phyloP scores from a whole-genome alignment of 2,329 filamentous ascomycete species.

The Neoscytalidium dimidiatum region DNA sequence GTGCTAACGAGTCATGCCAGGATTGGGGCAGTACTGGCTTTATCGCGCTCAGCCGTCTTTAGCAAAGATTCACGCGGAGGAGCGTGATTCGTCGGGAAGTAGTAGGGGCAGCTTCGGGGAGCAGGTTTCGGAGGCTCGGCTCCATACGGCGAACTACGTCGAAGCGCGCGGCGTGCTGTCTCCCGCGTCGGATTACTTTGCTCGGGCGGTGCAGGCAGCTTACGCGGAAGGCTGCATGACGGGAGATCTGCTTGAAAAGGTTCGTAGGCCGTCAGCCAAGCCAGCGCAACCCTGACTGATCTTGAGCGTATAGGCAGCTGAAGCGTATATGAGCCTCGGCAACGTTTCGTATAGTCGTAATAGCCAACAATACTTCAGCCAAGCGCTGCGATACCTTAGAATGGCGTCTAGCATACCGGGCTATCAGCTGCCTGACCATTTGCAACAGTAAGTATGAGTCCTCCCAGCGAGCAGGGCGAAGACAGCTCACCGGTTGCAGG shows the following conservation, averaged over 20 bases:
- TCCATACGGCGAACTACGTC: slow-evolving; percentile 48
- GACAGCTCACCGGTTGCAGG: slow-evolving; percentile 26
- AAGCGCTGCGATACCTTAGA: slow-evolving; percentile 50
- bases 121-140: slow-evolving; percentile 28
- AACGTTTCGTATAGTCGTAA: slow-evolving; percentile 49
- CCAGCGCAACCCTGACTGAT: slow-evolving; percentile 8
- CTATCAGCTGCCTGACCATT: slow-evolving; percentile 46
- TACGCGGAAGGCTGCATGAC: slow-evolving; percentile 38
- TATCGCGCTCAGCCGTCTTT: slow-evolving; percentile 53
- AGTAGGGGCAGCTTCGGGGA: slow-evolving; percentile 33
- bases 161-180: slow-evolving; percentile 54
- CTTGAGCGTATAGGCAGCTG: slow-evolving; percentile 44
- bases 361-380: slow-evolving; percentile 48
- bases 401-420: slow-evolving; percentile 44
- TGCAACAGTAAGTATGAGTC: slow-evolving; percentile 46
- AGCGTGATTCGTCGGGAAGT: slow-evolving; percentile 39
- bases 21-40: slow-evolving; percentile 55
- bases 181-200: slow-evolving; percentile 55
- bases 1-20: slow-evolving; percentile 46
- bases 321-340: slow-evolving; percentile 55
- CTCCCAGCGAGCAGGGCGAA: not conserved
- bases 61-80: slow-evolving; percentile 50
- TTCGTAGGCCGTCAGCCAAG: slow-evolving; percentile 28
- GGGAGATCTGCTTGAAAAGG: slow-evolving; percentile 48
- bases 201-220: slow-evolving; percentile 48